Evolutionary conservation across 148 eudicot genomes (phyloP).

Genomic region (Tetragonia tetragonoides): DNA sequence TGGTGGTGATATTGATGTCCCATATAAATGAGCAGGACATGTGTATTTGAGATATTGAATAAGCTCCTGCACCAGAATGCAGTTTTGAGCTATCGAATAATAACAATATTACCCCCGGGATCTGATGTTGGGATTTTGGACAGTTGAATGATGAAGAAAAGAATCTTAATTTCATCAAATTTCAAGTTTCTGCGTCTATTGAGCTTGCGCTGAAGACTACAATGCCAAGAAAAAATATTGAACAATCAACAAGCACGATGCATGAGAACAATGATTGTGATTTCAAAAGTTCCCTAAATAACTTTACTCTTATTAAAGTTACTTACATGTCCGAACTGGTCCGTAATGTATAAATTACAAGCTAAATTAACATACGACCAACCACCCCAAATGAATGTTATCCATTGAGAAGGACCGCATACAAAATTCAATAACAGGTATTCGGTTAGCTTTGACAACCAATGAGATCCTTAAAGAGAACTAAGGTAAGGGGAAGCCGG

Average conservation of each 20-base stretch:
- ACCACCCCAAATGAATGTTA: background rate
- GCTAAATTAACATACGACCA: background rate
- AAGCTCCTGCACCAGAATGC: constrained; percentile 51
- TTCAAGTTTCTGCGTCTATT: background rate
- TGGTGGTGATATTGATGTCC: constrained; percentile 92
- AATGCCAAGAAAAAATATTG: background rate
- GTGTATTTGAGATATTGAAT: constrained; percentile 65
- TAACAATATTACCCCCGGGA: background rate
- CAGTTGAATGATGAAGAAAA: background rate
- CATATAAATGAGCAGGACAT: constrained; percentile 92
- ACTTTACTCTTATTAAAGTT: no score
- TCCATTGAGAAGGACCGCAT: background rate
- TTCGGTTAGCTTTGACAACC: background rate
- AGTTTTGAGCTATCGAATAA: background rate
- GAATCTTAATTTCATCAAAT: background rate
- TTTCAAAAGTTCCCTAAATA: no score
- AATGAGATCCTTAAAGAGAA: background rate
- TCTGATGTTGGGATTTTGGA: background rate
- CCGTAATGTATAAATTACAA: no score
- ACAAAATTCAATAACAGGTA: background rate
- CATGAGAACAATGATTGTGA: no score
- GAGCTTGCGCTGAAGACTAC: background rate
- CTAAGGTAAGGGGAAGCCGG: background rate
- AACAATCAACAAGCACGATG: background rate
- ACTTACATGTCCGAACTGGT: no score